These are phyloP conservation scores for Polychytrium aggregatum DNA, from an alignment of 192 early-diverging fungal species.

Conservation along the genomic window DNA sequence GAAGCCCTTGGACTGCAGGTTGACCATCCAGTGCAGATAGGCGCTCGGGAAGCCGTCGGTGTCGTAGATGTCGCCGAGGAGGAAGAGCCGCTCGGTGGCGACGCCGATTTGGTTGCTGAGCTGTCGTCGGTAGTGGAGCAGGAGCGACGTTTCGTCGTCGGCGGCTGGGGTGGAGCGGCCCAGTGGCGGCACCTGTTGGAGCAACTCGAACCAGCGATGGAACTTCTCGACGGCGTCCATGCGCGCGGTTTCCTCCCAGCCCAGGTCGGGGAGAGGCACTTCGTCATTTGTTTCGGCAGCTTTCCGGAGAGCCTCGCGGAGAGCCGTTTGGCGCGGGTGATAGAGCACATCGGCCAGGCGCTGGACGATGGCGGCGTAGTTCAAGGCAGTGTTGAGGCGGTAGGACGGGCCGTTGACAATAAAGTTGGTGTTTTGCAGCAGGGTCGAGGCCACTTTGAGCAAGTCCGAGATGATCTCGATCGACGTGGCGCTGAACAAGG, in stretches of 20 bases:
- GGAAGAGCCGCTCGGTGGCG: conserved; percentile 25
- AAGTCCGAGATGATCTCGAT: conserved; percentile 30
- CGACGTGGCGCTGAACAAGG: conserved; percentile 14
- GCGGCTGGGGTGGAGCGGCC: background rate
- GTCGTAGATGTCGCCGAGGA: conserved; percentile 23
- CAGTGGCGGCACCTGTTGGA: conserved; percentile 5
- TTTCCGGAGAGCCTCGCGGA: no score
- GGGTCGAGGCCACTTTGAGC: conserved; percentile 9
- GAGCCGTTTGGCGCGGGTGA: no score
- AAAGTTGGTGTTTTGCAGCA: conserved; percentile 13
- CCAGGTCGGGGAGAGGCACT: conserved; percentile 5
- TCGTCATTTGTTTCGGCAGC: no score
- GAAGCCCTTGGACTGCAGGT: conserved; percentile 22
- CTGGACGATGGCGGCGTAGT: conserved; percentile 25
- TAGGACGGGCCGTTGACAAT: conserved; percentile 11
- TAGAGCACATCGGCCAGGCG: conserved; percentile 10
- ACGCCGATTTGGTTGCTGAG: conserved; percentile 23
- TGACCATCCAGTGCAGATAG: conserved; percentile 24
- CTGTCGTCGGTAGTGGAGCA: conserved; percentile 3
- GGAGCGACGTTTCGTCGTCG: conserved; percentile 5
- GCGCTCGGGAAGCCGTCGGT: conserved; percentile 14
- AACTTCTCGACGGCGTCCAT: conserved; percentile 3
- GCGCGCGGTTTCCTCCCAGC: conserved; percentile 8
- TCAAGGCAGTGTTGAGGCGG: conserved; percentile 26
- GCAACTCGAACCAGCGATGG: conserved; percentile 21